phyloP scores from a whole-genome alignment of 2,329 filamentous ascomycete genomes.

The Sclerotinia trifoliorum region DNA sequence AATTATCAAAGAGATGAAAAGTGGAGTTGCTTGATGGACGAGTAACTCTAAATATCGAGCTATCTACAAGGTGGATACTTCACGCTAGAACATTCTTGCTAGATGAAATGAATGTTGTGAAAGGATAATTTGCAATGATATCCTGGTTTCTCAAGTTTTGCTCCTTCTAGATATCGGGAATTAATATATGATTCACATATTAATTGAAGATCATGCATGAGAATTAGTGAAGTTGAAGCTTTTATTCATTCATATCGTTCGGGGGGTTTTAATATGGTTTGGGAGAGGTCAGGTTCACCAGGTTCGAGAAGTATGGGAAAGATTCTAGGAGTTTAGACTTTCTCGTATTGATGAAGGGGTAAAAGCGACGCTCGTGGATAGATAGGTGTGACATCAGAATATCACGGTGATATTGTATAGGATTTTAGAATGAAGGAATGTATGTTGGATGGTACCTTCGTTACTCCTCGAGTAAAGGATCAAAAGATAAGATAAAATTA shows the following conservation, averaged over 20 bases:
- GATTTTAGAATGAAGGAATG: neutral
- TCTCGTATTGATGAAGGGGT: neutral
- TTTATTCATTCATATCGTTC: neutral
- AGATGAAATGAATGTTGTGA: neutral
- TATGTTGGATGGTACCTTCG: neutral
- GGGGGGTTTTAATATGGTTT: neutral
- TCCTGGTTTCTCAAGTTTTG: neutral
- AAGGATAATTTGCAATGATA: neutral
- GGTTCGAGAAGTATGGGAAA: neutral
- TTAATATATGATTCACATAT: neutral
- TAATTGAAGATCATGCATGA: neutral
- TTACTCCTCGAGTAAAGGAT: neutral
- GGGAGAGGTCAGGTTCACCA: neutral
- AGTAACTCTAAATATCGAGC: too few species aligned
- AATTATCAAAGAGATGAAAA: neutral
- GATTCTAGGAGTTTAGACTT: neutral
- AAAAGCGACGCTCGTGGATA: neutral
- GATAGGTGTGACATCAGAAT: neutral
- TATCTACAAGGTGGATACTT: neutral
- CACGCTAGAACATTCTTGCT: neutral
- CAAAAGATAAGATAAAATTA: neutral
- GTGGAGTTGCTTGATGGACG: neutral
- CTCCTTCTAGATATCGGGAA: neutral
- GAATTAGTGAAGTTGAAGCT: neutral
- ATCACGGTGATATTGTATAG: neutral